Percentiles rank a stretch among this genome's conserved stretches.
These are phyloP conservation scores for Phytopythium kandeliae DNA, from an alignment of 352 stramenopile species.

Conservation along the genomic window DNA sequence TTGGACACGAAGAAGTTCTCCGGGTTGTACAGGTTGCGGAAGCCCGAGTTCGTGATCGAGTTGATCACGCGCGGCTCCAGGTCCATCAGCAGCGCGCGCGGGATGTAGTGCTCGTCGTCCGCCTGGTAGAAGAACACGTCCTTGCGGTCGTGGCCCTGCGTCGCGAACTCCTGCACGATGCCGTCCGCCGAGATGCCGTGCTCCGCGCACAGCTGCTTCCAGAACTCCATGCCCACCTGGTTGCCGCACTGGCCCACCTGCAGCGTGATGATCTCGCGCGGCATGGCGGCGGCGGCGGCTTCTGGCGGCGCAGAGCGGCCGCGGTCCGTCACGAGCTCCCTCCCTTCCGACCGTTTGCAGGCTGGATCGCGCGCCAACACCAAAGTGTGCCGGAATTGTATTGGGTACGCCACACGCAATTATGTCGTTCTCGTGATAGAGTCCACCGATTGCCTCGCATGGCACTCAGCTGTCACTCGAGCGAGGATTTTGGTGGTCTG, in stretches of 20 bases:
- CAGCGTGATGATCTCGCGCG: conserved; percentile 99
- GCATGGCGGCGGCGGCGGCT: conserved; percentile 52
- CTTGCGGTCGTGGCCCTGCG: conserved; percentile 94
- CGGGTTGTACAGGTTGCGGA: conserved; percentile 98
- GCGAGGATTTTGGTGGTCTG: too few relatives aligned
- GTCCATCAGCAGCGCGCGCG: conserved; percentile 96
- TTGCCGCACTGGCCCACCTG: conserved; percentile 99
- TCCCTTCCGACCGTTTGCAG: too few relatives aligned
- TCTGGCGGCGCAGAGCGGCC: too few relatives aligned
- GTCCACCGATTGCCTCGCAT: too few relatives aligned
- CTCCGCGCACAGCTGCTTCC: conserved; percentile 98
- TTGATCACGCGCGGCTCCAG: conserved; percentile 95
- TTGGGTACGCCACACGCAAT: too few relatives aligned
- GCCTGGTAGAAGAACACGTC: conserved; percentile 99
- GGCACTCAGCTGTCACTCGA: too few relatives aligned
- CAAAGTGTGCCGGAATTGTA: too few relatives aligned
- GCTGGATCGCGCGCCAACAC: too few relatives aligned
- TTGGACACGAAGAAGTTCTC: conserved; percentile 98
- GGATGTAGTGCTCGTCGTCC: conserved; percentile 99
- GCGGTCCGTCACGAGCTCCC: too few relatives aligned
- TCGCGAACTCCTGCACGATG: conserved; percentile 93
- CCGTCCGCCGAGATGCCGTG: conserved; percentile 98
- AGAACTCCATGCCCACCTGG: conserved; percentile 99
- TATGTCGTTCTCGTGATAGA: too few relatives aligned
- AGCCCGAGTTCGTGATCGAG: conserved; percentile 88